phyloP scores from a whole-genome alignment of 2,329 filamentous ascomycete species.

The Cladophialophora carrionii region DNA sequence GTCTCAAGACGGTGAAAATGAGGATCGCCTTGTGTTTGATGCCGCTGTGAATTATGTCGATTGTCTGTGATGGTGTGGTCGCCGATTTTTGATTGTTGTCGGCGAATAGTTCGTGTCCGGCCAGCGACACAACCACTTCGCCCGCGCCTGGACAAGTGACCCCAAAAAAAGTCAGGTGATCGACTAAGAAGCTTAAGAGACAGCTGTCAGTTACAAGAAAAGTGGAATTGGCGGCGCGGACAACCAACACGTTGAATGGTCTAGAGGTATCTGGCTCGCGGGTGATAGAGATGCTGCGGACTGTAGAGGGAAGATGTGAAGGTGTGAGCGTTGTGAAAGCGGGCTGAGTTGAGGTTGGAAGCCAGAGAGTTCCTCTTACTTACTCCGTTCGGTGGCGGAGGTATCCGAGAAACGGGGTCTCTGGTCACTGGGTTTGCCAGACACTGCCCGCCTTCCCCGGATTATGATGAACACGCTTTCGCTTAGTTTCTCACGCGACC shows the following conservation, averaged over 20 bases:
- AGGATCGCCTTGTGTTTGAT: background rate
- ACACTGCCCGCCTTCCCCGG: slow-evolving; percentile 26
- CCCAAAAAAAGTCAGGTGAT: slow-evolving; percentile 14
- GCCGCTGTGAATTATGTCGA: background rate
- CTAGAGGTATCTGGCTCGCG: background rate
- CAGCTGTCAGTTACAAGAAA: slow-evolving; percentile 2
- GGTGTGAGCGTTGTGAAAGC: background rate
- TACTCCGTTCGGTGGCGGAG: slow-evolving; percentile 17
- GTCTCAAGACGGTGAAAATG: background rate
- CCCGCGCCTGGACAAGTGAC: slow-evolving; percentile 10
- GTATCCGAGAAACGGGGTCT: slow-evolving; percentile 24
- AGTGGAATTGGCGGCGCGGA: background rate
- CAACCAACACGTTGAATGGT: background rate
- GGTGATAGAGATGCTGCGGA: background rate
- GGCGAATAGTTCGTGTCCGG: slow-evolving; percentile 17
- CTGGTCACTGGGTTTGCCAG: slow-evolving; percentile 7
- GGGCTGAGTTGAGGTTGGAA: slow-evolving; percentile 6
- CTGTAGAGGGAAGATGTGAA: background rate
- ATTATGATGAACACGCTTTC: slow-evolving; percentile 23
- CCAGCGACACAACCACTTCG: slow-evolving; percentile 1
- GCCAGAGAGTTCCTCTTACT: slow-evolving; percentile 15
- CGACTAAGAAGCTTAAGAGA: slow-evolving; percentile 3
- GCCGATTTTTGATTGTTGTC: slow-evolving; percentile 11
- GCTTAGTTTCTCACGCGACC: slow-evolving; percentile 26
- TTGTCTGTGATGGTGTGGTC: slow-evolving; percentile 2